phyloP scores from a whole-genome alignment of 1,284 basidiomycete species.

The Naganishia sp. region DNA sequence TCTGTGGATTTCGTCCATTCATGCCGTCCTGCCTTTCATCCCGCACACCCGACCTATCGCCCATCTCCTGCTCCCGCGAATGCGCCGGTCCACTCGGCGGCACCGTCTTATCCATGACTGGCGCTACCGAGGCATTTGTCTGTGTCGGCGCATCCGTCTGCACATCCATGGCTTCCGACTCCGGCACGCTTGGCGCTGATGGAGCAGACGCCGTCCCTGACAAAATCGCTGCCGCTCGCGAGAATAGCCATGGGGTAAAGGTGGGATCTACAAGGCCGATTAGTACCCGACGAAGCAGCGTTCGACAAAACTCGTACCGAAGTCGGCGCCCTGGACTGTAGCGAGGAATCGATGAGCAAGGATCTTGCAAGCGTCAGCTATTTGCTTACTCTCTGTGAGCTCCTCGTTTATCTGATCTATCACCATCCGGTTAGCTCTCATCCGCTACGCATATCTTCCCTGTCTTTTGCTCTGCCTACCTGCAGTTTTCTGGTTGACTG shows the following conservation, averaged over 20 bases:
- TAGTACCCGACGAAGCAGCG: not conserved
- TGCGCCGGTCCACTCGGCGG: slow-evolving; percentile 26
- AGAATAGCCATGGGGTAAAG: slow-evolving; percentile 31
- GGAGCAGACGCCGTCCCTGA: slow-evolving; percentile 1
- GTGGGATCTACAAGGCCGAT: slow-evolving; percentile 17
- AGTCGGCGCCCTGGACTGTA: slow-evolving; percentile 31
- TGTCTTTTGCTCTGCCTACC: slow-evolving; percentile 5
- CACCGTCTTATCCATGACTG: slow-evolving; percentile 8
- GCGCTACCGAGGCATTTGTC: not conserved
- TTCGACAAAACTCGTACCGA: slow-evolving; percentile 10
- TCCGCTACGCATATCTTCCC: not conserved
- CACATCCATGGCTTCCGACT: slow-evolving; percentile 14
- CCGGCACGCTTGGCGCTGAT: not conserved
- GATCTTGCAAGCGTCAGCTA: not conserved
- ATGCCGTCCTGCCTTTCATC: slow-evolving; percentile 32
- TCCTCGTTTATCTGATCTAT: slow-evolving; percentile 33
- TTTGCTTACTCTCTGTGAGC: slow-evolving; percentile 30
- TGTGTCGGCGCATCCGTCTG: slow-evolving; percentile 16
- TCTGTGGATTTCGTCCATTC: not conserved
- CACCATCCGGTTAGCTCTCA: not conserved
- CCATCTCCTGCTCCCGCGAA: slow-evolving; percentile 18
- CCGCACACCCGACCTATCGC: not conserved
- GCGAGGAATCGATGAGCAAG: not conserved
- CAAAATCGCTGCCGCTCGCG: slow-evolving; percentile 13
- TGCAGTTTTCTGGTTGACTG: slow-evolving; percentile 34